phyloP scores from a whole-genome alignment of 176 grass and related monocot species.

The Triticum monococcum region DNA sequence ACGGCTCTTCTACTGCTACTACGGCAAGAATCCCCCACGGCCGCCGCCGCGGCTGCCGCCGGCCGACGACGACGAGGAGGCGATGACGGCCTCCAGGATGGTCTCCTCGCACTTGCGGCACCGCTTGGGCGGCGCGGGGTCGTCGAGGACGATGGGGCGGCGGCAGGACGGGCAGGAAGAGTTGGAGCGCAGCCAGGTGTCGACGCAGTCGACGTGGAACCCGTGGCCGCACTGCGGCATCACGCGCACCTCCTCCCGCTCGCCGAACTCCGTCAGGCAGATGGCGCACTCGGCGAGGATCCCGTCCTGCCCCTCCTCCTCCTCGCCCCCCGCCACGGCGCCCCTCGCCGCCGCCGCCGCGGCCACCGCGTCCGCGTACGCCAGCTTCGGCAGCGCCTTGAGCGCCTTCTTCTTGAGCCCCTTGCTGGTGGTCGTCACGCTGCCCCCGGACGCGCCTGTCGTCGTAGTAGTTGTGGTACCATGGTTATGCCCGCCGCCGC shows the following conservation, averaged over 20 bases:
- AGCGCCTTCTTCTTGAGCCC: constrained; percentile 71
- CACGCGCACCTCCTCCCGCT: constrained; percentile 65
- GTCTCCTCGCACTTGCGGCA: constrained; percentile 75
- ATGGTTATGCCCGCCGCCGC: not conserved
- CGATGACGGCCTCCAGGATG: constrained; percentile 40
- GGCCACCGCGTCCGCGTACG: constrained; percentile 53
- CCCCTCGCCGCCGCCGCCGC: constrained; percentile 51
- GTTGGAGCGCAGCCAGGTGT: constrained; percentile 68
- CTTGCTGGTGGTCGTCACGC: constrained; percentile 22
- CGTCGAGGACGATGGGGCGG: constrained; percentile 63
- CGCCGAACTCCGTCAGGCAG: constrained; percentile 67
- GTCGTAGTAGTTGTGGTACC: not conserved
- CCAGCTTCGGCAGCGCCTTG: constrained; percentile 54
- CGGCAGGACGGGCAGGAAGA: constrained; percentile 77
- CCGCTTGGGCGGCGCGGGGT: constrained; percentile 27
- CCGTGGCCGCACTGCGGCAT: constrained; percentile 82
- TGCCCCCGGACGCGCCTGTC: not conserved
- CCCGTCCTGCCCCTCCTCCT: constrained; percentile 31
- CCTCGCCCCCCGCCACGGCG: constrained; percentile 10
- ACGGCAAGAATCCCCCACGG: constrained; percentile 61
- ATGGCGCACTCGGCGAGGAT: constrained; percentile 44
- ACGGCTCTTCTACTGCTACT: constrained; percentile 28
- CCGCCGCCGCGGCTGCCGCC: constrained; percentile 14
- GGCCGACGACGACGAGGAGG: constrained; percentile 32
- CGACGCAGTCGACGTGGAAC: constrained; percentile 72